Evolutionary conservation across 768 basidiomycete species (phyloP).

Genomic region (Tulasnella sp.): DNA sequence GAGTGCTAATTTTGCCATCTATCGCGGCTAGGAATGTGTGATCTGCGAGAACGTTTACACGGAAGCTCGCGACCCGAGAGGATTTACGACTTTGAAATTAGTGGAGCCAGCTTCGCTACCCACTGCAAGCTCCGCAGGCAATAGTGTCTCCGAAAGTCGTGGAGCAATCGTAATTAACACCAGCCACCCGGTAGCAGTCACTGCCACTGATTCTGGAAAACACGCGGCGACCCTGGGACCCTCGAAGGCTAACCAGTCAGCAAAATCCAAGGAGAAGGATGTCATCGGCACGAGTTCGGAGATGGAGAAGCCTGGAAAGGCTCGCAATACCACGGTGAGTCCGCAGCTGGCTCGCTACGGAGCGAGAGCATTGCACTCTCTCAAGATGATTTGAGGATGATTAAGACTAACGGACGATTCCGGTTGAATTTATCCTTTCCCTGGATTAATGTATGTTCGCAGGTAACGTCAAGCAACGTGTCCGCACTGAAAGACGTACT

Average conservation of each 20-base stretch:
- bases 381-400: neutral
- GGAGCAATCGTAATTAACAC: neutral
- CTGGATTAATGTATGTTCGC: neutral
- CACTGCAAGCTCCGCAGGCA: neutral
- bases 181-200: neutral
- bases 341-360: neutral
- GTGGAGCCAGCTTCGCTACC: neutral
- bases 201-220: neutral
- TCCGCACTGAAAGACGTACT: neutral
- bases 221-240: constrained; percentile 5
- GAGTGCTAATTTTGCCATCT: neutral
- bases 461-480: constrained; percentile 7
- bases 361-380: neutral
- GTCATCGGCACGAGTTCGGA: constrained; percentile 4
- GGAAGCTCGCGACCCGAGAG: constrained; percentile 34
- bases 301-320: neutral
- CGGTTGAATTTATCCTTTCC: neutral
- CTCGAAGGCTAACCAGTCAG: neutral
- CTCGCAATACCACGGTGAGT: neutral
- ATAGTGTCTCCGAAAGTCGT: neutral
- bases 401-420: neutral
- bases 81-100: constrained; percentile 12
- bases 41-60: constrained; percentile 63
- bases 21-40: constrained; percentile 62
- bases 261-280: neutral